phyloP scores from a whole-genome alignment of 2,329 filamentous ascomycete genomes.

The Xylaria digitata region DNA sequence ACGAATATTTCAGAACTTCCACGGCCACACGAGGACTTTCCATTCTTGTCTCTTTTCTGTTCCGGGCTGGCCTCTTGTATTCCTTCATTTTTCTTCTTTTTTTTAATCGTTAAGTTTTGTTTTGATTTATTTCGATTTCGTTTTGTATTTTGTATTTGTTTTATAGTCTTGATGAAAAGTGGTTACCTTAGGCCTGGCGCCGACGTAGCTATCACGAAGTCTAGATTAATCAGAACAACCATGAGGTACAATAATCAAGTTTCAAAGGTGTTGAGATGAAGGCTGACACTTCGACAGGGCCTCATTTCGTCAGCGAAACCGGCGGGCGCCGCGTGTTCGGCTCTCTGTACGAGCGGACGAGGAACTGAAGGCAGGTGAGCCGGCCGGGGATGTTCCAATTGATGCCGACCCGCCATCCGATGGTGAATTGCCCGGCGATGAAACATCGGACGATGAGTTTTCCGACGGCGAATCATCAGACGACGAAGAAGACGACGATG shows the following conservation, averaged over 20 bases:
- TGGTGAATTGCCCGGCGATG: constrained; percentile 17
- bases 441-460: constrained; percentile 14
- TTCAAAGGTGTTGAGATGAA: too few relatives aligned
- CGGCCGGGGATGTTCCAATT: not conserved
- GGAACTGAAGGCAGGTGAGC: not conserved
- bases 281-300: constrained; percentile 11
- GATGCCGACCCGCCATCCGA: constrained; percentile 10
- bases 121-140: not conserved
- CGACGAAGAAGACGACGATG: not conserved
- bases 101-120: not conserved
- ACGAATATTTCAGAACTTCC: not conserved
- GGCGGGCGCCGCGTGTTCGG: constrained; percentile 18
- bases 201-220: not conserved
- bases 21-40: not conserved
- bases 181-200: constrained; percentile 17
- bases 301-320: constrained; percentile 8
- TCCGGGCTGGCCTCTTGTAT: not conserved
- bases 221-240: not conserved
- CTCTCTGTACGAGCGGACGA: constrained; percentile 10
- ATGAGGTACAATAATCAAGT: constrained; percentile 16
- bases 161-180: not conserved
- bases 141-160: not conserved
- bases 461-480: constrained; percentile 14
- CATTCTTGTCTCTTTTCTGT: not conserved
- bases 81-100: not conserved